Evolutionary conservation across 1,284 basidiomycete species (phyloP).

Genomic region (Ceratobasidium sp.): DNA sequence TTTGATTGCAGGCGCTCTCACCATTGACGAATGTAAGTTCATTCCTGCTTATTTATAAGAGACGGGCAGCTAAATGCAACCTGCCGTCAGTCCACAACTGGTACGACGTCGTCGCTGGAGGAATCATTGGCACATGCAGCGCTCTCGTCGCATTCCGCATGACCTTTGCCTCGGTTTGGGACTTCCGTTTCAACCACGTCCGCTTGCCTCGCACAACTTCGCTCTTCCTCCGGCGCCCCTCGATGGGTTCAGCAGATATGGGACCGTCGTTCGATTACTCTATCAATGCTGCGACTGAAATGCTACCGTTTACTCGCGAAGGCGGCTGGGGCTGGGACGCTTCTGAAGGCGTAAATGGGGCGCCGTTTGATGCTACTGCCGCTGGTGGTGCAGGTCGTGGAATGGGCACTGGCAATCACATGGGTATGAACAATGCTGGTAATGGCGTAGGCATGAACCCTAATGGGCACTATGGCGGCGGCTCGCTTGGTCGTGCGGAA

Average conservation of each 20-base stretch:
- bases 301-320: constrained; percentile 55
- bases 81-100: constrained; percentile 51
- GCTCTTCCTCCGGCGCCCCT: constrained; percentile 51
- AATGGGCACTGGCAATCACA: constrained; percentile 43
- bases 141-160: constrained; percentile 63
- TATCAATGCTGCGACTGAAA: constrained; percentile 50
- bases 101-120: constrained; percentile 63
- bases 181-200: constrained; percentile 65
- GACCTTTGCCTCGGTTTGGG: constrained; percentile 60
- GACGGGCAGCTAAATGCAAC: background rate
- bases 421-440: background rate
- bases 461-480: constrained; percentile 21
- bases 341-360: constrained; percentile 41
- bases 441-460: constrained; percentile 7
- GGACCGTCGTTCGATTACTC: constrained; percentile 44
- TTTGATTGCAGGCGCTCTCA: constrained; percentile 62
- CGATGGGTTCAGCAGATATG: constrained; percentile 42
- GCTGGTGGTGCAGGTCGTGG: constrained; percentile 17
- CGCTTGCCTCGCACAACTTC: constrained; percentile 58
- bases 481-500: constrained; percentile 16
- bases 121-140: constrained; percentile 56
- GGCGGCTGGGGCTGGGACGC: constrained; percentile 52
- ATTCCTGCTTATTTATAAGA: background rate
- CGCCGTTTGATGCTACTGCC: constrained; percentile 44
- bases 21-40: constrained; percentile 59